Evolutionary conservation across 2,329 filamentous ascomycete genomes (phyloP), one percentile per base, ranked within the genome.

Genomic region (Colletotrichum scovillei): DNA sequence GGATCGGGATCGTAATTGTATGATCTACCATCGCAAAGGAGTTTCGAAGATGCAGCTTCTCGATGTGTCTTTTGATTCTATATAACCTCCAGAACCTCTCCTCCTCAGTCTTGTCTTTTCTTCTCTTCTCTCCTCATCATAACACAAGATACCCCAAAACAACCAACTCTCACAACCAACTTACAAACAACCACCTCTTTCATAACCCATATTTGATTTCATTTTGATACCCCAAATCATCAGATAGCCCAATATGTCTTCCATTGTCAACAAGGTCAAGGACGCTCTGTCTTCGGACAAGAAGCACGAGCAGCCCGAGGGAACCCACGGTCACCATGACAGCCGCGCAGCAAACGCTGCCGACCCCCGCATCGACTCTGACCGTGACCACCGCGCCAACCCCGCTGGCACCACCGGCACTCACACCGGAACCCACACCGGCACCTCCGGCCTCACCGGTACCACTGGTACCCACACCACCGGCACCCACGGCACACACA

Each of bases 261-360:
- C 82, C 77, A 82, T 91, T 78, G 81, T 90, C 79, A 87, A 90
- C 85, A 90, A 90, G 82, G 86, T 90, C 80, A 90, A 90, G 86
- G 88, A 90, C 4, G 87, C 84, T 75, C 80, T 90, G 72, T 79
- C 83, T 77, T 82, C 84, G 74, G 84, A 87, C 81, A 83, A 86
- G 78, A 68, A 78, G 76, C 52, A 77, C 72, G 75, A 80, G 19
- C 77, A 72, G 53, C 75, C 76, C 38, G 75, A 76, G 55, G 74
- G 74, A 55, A 71, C 76, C 8, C 64, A 70, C 55, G 73, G 73
- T 35, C 74, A 79, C 19, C 86, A 89, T 78, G 76, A 74, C 68
- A 83, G 82, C 11, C 83, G 84, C 63, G 7, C 82, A 12, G 81
- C 82, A 22, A 90, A 90, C 79, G 85, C 86, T 42, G 76, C 80